phyloP scores from a whole-genome alignment of 371 early-diverging fungal genomes.

The Apophysomyces ossiformis region DNA sequence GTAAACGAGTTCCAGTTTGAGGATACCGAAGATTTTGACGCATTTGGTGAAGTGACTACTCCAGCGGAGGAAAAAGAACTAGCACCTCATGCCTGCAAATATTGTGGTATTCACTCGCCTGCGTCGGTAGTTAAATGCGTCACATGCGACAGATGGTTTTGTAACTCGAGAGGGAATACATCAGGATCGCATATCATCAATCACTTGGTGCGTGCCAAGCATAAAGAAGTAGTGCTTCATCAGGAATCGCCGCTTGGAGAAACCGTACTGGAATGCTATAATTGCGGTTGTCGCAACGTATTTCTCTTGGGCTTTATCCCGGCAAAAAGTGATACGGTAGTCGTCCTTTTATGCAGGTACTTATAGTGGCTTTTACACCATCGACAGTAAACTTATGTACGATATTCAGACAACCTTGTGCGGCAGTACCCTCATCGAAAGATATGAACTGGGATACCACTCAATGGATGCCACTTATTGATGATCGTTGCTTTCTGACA shows the following conservation, averaged over 20 bases:
- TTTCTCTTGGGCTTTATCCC: slow-evolving; percentile 98
- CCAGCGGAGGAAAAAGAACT: slow-evolving; percentile 59
- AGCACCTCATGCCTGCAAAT: slow-evolving; percentile 90
- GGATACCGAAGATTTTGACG: slow-evolving; percentile 56
- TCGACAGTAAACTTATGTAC: no score
- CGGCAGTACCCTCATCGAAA: slow-evolving; percentile 85
- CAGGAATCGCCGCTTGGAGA: slow-evolving; percentile 92
- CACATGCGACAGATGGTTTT: slow-evolving; percentile 95
- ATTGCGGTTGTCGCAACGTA: slow-evolving; percentile 95
- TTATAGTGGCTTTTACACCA: not conserved
- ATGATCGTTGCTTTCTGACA: slow-evolving; percentile 89
- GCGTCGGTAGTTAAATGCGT: slow-evolving; percentile 94
- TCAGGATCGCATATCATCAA: slow-evolving; percentile 96
- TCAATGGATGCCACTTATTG: slow-evolving; percentile 97
- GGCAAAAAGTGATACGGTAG: slow-evolving; percentile 96
- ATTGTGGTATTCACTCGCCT: slow-evolving; percentile 93
- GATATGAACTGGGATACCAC: slow-evolving; percentile 96
- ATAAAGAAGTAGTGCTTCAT: slow-evolving; percentile 94
- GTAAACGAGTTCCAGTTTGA: slow-evolving; percentile 51
- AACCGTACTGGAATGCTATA: slow-evolving; percentile 94
- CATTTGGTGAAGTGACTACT: slow-evolving; percentile 42
- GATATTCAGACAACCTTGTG: slow-evolving; percentile 84
- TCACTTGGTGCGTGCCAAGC: slow-evolving; percentile 94
- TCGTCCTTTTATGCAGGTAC: slow-evolving; percentile 94
- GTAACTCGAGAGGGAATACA: slow-evolving; percentile 92